Conservation (phyloP, 192 early-diverging fungal species). For the Diversispora eburnea region DNA sequence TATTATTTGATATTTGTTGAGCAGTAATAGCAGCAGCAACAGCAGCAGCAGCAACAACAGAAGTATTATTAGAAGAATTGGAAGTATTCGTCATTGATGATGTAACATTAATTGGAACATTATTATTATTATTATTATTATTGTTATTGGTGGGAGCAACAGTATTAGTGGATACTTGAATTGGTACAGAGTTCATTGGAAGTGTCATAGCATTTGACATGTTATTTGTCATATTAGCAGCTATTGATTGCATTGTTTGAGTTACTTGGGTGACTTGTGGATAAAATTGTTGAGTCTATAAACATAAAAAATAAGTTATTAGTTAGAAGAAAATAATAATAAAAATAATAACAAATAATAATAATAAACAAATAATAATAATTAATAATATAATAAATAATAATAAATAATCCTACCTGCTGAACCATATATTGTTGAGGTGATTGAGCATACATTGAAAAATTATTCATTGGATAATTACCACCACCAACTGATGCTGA, state of each 20-base stretch:
- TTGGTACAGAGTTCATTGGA: conserved; percentile 18
- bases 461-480: conserved; percentile 17
- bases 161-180: background rate
- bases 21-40: background rate
- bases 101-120: no score
- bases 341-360: background rate
- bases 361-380: background rate
- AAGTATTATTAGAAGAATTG: no score
- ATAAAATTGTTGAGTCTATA: conserved; percentile 26
- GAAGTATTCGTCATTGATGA: no score
- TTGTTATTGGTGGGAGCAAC: background rate
- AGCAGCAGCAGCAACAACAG: background rate
- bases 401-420: background rate
- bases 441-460: background rate
- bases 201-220: background rate
- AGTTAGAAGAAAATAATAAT: background rate
- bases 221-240: no score
- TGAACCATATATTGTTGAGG: conserved; percentile 26
- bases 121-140: no score
- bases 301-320: background rate
- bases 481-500: background rate
- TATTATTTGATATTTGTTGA: background rate
- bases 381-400: background rate
- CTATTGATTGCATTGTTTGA: conserved; percentile 16
- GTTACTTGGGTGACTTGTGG: conserved; percentile 13